A percentile compares a stretch with the other conserved stretches of the same genome.
phyloP scores from a whole-genome alignment of 257 asterid species.

The Solanum okadae region DNA sequence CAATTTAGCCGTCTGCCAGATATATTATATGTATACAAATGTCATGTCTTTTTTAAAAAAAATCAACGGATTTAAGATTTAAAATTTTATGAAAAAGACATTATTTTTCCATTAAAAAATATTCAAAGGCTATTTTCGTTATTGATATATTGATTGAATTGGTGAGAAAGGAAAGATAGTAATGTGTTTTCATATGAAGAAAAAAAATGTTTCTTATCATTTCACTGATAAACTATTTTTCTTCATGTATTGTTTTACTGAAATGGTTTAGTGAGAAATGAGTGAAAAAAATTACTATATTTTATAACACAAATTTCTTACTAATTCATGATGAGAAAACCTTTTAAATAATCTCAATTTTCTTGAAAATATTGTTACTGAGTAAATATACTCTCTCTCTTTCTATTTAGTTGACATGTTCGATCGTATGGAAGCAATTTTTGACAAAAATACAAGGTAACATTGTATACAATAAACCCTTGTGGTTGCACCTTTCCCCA shows the following conservation, averaged over 20 bases:
- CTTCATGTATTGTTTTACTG: too few species aligned
- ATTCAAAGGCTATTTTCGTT: not conserved
- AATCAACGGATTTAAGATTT: not conserved
- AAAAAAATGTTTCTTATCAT: too few species aligned
- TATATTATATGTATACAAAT: too few species aligned
- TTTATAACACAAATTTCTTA: too few species aligned
- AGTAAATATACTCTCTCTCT: not conserved
- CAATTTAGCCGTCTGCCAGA: constrained; percentile 21
- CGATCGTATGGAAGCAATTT: too few species aligned
- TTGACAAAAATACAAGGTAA: too few species aligned
- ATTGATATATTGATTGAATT: too few species aligned
- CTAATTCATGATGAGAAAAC: not conserved
- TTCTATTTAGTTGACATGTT: not conserved
- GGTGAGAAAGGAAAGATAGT: not conserved
- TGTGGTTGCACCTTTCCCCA: too few species aligned
- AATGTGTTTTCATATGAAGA: accelerated
- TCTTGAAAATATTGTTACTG: not conserved
- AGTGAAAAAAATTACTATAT: not conserved
- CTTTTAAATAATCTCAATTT: too few species aligned
- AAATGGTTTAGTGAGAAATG: not conserved
- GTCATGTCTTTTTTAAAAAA: too few species aligned
- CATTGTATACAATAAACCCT: too few species aligned
- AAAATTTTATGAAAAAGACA: not conserved
- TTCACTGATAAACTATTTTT: not conserved
- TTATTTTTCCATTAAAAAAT: too few species aligned